These are phyloP conservation scores for Candida quercuum DNA, from an alignment of 805 yeast species.

Conservation along the genomic window DNA sequence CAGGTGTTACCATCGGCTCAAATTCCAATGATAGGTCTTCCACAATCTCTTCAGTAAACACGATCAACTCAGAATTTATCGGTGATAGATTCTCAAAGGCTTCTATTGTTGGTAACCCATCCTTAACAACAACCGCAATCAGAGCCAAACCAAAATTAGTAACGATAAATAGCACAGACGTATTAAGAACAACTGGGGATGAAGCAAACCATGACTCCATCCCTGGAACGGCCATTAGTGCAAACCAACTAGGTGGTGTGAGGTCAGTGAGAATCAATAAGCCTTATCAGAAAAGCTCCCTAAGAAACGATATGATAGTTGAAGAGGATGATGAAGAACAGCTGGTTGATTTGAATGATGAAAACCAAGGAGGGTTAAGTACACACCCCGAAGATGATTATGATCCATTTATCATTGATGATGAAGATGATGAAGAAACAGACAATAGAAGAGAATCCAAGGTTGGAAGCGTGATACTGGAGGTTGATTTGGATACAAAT, in stretches of 20 bases:
- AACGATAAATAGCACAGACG: conserved; percentile 27
- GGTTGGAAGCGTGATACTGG: conserved; percentile 20
- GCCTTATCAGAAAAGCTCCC: conserved; percentile 4
- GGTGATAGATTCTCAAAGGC: conserved; percentile 35
- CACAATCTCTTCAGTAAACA: conserved; percentile 18
- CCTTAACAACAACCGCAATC: conserved; percentile 59
- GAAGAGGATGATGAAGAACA: conserved; percentile 17
- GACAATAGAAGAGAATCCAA: conserved; percentile 8
- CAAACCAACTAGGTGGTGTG: conserved; percentile 22
- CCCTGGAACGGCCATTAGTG: conserved; percentile 21
- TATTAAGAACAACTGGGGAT: background rate
- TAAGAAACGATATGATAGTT: conserved; percentile 12
- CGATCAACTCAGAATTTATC: conserved; percentile 17
- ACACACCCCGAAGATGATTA: conserved; percentile 10
- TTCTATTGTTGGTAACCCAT: conserved; percentile 38
- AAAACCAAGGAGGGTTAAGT: too few species aligned
- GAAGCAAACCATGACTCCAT: conserved; percentile 18
- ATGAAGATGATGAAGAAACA: conserved; percentile 5
- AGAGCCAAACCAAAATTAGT: conserved; percentile 71
- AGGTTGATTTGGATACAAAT: conserved; percentile 21
- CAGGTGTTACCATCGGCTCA: conserved; percentile 74
- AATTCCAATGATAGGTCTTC: conserved; percentile 24
- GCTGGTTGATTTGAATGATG: too few species aligned
- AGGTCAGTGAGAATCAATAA: conserved; percentile 6
- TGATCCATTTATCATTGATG: conserved; percentile 24